Base-by-base conservation (phyloP, 768 basidiomycete genomes). In the Artomyces pyxidatus region DNA sequence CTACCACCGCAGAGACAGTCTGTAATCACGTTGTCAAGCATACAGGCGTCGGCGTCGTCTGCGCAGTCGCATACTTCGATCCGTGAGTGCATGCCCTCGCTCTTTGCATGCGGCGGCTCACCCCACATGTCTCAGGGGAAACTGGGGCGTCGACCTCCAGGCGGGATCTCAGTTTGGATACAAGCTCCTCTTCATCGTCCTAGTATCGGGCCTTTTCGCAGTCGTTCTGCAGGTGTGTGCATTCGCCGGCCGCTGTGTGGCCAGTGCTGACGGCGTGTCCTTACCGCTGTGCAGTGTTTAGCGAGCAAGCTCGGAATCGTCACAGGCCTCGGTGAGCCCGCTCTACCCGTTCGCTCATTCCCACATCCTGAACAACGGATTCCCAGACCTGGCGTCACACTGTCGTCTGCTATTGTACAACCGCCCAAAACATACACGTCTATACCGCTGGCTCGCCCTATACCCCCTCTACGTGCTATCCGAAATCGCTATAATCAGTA, bases 111-210 rank as follows among this genome's bases (percentile, higher is more conserved):
- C 40, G 22, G 49, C 39, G 30, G 39, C 37, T 46, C 28, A 29
- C 27, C 32, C 25, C 22, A 16, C 32, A 19, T 22, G 47, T 85
- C 83, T 16, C 26, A 54, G 54, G 19, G 88, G 90, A 25, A 94
- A 93, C 60, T 93, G 90, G 91, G 81, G 85, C 16, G 90, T 92
- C 14, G 91, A 93, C 67, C 69, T 94, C 6, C 84, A 89, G 65
- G 91, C 91, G 1, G 91, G 91, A 8, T 85, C 86, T 17, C 64
- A 81, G 50, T 94, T 77, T 61, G 92, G 94, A 1, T 96, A 95
- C 66, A 78, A 77, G 51, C 72, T 98, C 27, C 49, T 56, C 19
- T 94, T 95, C 65, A 72, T 90, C 16, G 83, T 98, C 11, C 74
- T 96, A 5, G 62, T 96, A n/a, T 71, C 93, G 1, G 91, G 92